Percentiles rank a stretch among this genome's conserved stretches.
Conservation (phyloP, 2,329 filamentous ascomycete genomes). For the Beauveria brongniartii region DNA sequence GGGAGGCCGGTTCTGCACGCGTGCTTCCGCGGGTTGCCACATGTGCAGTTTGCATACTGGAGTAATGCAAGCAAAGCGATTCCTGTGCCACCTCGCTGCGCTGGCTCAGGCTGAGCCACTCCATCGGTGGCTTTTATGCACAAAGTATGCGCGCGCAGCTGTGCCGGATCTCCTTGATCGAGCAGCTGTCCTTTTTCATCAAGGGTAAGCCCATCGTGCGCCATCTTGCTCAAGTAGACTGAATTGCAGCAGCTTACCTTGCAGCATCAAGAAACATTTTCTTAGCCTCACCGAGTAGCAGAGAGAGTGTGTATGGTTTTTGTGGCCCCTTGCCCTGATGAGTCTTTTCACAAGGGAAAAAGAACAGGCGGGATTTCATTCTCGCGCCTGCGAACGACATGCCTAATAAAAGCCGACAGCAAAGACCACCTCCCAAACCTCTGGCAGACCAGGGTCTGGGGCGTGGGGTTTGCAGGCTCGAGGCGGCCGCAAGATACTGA, state of each 20-base stretch:
- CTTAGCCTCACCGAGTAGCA: background rate
- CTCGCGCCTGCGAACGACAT: background rate
- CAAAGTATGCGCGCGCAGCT: constrained; percentile 1
- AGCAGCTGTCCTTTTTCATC: constrained; percentile 5
- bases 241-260: background rate
- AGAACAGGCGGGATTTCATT: background rate
- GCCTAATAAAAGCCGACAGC: background rate
- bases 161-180: constrained; percentile 8
- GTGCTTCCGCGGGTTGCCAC: constrained; percentile 11
- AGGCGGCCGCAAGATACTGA: background rate
- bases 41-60: constrained; percentile 11
- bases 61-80: constrained; percentile 8
- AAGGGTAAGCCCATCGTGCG: background rate
- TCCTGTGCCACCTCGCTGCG: constrained; percentile 2
- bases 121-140: constrained; percentile 8
- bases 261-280: background rate
- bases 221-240: background rate
- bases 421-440: background rate
- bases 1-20: constrained; percentile 7
- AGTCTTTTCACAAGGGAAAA: background rate
- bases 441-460: background rate
- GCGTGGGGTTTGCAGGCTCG: background rate
- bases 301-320: background rate
- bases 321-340: background rate
- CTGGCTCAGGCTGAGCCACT: constrained; percentile 1